These are phyloP conservation scores for Gossypium herbaceum DNA, from an alignment of 345 rosid species.

Conservation along the genomic window DNA sequence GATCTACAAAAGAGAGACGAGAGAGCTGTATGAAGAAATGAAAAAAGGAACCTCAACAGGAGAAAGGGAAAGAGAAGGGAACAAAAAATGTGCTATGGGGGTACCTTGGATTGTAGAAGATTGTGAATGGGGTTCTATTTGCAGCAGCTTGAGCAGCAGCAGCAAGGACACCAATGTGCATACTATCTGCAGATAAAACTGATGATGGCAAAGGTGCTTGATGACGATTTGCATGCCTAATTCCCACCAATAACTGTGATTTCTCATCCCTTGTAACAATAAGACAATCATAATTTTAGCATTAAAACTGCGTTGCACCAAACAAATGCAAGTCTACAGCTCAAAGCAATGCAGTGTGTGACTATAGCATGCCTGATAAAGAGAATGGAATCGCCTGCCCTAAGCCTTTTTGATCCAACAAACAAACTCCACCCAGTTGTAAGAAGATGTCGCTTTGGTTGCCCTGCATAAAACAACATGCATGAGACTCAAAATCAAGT, in stretches of 20 bases:
- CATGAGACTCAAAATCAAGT: not conserved
- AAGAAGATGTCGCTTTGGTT: constrained; percentile 95
- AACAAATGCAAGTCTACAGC: not conserved
- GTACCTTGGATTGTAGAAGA: constrained; percentile 96
- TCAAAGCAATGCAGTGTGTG: not conserved
- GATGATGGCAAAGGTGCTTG: constrained; percentile 85
- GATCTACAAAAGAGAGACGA: constrained; percentile 46
- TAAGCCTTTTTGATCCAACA: constrained; percentile 89
- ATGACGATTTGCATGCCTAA: constrained; percentile 89
- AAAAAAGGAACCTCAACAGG: not conserved
- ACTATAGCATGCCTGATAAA: constrained; percentile 65
- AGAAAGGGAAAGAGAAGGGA: not conserved
- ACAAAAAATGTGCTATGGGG: not conserved
- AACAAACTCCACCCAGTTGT: constrained; percentile 99
- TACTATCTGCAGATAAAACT: constrained; percentile 94
- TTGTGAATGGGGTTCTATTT: constrained; percentile 74
- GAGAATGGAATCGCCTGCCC: constrained; percentile 94
- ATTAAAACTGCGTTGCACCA: not conserved
- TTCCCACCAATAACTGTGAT: constrained; percentile 89
- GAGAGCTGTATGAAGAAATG: not conserved
- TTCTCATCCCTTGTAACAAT: constrained; percentile 70
- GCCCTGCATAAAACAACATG: constrained; percentile 52
- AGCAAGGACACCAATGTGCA: constrained; percentile 99
- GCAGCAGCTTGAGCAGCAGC: constrained; percentile 99
- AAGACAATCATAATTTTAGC: not conserved